Conservation (phyloP, 148 eudicot genomes). For the Fagopyrum tataricum region DNA sequence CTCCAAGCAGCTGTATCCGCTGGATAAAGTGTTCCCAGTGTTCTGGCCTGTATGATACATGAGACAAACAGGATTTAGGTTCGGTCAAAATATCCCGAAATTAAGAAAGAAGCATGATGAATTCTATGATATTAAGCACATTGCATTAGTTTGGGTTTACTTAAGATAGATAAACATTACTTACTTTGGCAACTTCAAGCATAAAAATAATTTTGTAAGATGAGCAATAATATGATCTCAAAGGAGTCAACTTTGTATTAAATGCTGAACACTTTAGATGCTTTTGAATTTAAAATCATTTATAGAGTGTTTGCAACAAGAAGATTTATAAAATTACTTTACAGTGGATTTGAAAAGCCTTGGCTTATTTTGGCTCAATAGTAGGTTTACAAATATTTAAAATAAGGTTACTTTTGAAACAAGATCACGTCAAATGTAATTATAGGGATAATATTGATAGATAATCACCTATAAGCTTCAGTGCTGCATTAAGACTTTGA, state of each 20-base stretch:
- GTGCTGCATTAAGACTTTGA: neutral
- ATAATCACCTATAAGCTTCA: neutral
- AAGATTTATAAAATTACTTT: too few relatives aligned
- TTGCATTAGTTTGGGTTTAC: neutral
- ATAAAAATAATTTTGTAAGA: neutral
- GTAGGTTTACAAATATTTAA: too few relatives aligned
- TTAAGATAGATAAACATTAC: neutral
- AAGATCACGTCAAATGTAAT: too few relatives aligned
- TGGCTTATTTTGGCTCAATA: too few relatives aligned
- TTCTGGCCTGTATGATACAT: conserved; percentile 38
- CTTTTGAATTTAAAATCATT: too few relatives aligned
- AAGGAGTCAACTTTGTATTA: neutral
- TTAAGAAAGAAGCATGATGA: neutral
- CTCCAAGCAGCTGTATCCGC: conserved; percentile 49
- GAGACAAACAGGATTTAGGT: neutral
- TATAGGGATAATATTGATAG: too few relatives aligned
- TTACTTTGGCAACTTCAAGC: neutral
- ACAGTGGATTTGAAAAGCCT: too few relatives aligned
- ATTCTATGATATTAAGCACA: neutral
- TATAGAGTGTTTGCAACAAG: too few relatives aligned
- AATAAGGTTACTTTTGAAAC: too few relatives aligned
- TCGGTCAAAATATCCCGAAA: neutral
- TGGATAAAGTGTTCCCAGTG: conserved; percentile 62
- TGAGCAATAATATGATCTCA: neutral
- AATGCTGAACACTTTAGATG: too few relatives aligned